A percentile compares a stretch with the other conserved stretches of the same genome.
Evolutionary conservation across 768 basidiomycete species (phyloP).

Genomic region (Hydnomerulius pinastri): DNA sequence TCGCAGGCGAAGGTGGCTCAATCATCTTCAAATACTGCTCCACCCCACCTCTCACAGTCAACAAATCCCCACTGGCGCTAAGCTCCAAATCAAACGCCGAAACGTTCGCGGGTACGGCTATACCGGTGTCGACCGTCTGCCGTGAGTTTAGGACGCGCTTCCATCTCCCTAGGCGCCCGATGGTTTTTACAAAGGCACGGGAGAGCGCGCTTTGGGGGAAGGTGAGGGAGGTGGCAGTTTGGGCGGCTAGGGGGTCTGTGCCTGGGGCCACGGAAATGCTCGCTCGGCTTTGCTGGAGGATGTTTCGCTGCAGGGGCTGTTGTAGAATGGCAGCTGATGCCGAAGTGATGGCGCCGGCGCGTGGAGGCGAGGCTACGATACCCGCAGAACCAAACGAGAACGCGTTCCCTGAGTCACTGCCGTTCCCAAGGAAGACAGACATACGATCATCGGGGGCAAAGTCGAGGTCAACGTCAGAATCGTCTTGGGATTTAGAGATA

Average conservation of each 20-base stretch:
- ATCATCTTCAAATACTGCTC: slow-evolving; percentile 67
- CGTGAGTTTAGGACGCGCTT: slow-evolving; percentile 69
- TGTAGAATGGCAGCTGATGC: slow-evolving; percentile 65
- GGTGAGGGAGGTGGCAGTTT: slow-evolving; percentile 41
- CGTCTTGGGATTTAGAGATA: slow-evolving; percentile 46
- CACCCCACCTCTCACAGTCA: slow-evolving; percentile 61
- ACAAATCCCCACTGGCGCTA: slow-evolving; percentile 58
- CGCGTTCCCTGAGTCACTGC: slow-evolving; percentile 46
- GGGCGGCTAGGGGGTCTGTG: slow-evolving; percentile 14
- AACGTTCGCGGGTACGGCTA: slow-evolving; percentile 45
- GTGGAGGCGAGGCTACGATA: slow-evolving; percentile 32
- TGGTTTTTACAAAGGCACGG: slow-evolving; percentile 76
- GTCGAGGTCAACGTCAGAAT: slow-evolving; percentile 78
- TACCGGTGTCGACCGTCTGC: slow-evolving; percentile 36
- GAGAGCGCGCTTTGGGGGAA: slow-evolving; percentile 68
- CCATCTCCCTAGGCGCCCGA: slow-evolving; percentile 82
- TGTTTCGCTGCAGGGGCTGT: slow-evolving; percentile 57
- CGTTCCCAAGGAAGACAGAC: slow-evolving; percentile 36
- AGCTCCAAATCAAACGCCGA: slow-evolving; percentile 75
- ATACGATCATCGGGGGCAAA: slow-evolving; percentile 58
- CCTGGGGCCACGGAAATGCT: slow-evolving; percentile 29
- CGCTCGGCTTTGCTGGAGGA: slow-evolving; percentile 47
- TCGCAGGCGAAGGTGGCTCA: slow-evolving; percentile 34
- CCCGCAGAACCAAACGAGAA: slow-evolving; percentile 35
- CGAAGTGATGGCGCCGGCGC: slow-evolving; percentile 50